Conservation (phyloP, 2,329 filamentous ascomycete species). For the Corniculantispora saksenae region DNA sequence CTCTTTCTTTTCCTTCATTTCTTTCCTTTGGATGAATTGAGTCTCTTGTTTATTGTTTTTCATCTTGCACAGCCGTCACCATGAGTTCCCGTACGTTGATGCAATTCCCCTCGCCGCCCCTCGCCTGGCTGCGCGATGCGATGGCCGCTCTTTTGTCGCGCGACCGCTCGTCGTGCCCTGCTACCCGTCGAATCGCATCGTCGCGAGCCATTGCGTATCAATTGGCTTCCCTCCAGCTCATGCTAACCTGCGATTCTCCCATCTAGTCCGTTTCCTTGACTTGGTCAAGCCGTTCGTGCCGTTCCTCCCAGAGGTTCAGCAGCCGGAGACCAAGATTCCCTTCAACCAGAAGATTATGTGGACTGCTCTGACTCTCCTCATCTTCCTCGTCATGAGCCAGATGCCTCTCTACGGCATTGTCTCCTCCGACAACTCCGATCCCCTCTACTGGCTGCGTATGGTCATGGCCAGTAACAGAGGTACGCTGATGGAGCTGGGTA, state of each 20-base stretch:
- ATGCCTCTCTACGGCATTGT: slow-evolving; percentile 99
- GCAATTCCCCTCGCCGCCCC: background rate
- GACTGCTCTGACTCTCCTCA: slow-evolving; percentile 90
- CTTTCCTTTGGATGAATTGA: slow-evolving; percentile 42
- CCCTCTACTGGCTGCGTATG: slow-evolving; percentile 99
- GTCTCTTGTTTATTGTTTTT: slow-evolving; percentile 37
- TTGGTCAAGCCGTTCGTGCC: slow-evolving; percentile 99
- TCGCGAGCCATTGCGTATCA: slow-evolving; percentile 30
- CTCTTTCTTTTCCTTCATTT: slow-evolving; percentile 38
- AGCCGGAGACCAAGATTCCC: slow-evolving; percentile 96
- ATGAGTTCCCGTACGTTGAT: slow-evolving; percentile 57
- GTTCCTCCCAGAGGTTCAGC: slow-evolving; percentile 98
- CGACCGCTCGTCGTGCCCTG: slow-evolving; percentile 20
- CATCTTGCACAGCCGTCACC: slow-evolving; percentile 37
- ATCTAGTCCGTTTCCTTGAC: slow-evolving; percentile 94
- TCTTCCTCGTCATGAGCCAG: slow-evolving; percentile 99
- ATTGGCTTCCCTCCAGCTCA: slow-evolving; percentile 17
- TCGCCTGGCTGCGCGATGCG: slow-evolving; percentile 2
- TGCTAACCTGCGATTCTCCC: slow-evolving; percentile 30
- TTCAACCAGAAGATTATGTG: slow-evolving; percentile 99
- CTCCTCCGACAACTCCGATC: slow-evolving; percentile 96
- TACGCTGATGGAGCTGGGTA: slow-evolving; percentile 93
- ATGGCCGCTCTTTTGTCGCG: slow-evolving; percentile 9
- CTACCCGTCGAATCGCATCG: slow-evolving; percentile 23
- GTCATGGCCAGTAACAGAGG: slow-evolving; percentile 99